Percentiles rank a stretch among this genome's conserved stretches.
Evolutionary conservation across 495 filamentous ascomycete species (phyloP).

Genomic region (Penicillium taxi): DNA sequence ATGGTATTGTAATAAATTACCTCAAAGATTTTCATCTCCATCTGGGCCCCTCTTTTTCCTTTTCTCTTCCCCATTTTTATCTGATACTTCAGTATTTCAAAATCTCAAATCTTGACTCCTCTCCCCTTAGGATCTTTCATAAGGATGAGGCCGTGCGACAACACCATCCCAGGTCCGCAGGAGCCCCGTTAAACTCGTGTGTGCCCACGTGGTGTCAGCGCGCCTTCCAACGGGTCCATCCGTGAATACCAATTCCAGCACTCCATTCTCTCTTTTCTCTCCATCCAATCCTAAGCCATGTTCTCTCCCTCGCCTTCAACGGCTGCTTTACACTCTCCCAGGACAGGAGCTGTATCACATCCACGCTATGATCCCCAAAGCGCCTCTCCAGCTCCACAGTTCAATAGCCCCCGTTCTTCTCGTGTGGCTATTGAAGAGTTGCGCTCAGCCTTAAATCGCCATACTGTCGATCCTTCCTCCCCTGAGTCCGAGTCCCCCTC

Average conservation of each 20-base stretch:
- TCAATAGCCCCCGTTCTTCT: conserved; percentile 33
- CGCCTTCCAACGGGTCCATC: conserved; percentile 18
- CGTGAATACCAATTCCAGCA: conserved; percentile 14
- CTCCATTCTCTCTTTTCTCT: conserved; percentile 11
- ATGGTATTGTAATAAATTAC: conserved; percentile 16
- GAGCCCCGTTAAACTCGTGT: conserved; percentile 36
- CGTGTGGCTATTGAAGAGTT: conserved; percentile 43
- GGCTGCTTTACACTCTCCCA: conserved; percentile 29
- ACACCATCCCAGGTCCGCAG: conserved; percentile 25
- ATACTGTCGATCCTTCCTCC: conserved; percentile 35
- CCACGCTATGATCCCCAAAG: conserved; percentile 30
- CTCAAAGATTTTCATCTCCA: conserved; percentile 10
- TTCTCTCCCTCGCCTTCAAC: conserved; percentile 42
- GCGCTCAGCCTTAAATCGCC: conserved; percentile 37
- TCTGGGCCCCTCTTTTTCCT: not conserved
- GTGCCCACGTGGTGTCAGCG: conserved; percentile 39
- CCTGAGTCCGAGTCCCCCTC: conserved; percentile 36
- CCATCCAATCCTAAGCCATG: conserved; percentile 24
- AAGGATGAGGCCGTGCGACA: conserved; percentile 25
- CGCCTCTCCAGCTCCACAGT: conserved; percentile 17
- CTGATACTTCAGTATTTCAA: too few relatives aligned
- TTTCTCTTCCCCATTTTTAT: not conserved
- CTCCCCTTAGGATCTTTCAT: conserved; percentile 6
- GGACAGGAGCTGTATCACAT: conserved; percentile 11
- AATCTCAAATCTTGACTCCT: conserved; percentile 3